Base-by-base conservation (phyloP, 768 basidiomycete species). In the Mycena capillaripes region DNA sequence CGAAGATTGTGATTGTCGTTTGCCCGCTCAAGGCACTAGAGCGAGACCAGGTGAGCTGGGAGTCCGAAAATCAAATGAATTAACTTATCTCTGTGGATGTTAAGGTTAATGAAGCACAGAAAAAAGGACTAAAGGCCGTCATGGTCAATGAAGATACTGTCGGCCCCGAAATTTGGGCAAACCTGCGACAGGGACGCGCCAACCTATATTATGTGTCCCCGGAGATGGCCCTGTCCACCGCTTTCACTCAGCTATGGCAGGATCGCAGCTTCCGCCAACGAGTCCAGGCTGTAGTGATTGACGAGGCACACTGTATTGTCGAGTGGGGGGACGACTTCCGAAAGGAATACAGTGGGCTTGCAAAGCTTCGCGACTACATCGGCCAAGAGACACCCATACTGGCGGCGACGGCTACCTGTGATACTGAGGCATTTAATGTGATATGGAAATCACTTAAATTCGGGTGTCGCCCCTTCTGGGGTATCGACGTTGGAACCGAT, bases 1-100 rank as follows among this genome's bases (percentile, higher is more conserved):
- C 21, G 6, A 48, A 48, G 16, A 23, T 48, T 7, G 46, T 48
- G 8, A 48, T 25, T 48, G 46, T 48, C 8, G 64, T 78, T 2
- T 75, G 69, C 21, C 77, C 76, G n/a, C 48, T 78, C 21, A 78
- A 78, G 21, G 73, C 75, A 3, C 65, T 78, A 34, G 58, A 76
- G 56, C 36, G 44, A 38, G 76, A 76, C 69, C 73, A 77, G 75
- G 76, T 77, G 46, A 48, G 46, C 46, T 48, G 25, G 46, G 23
- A 25, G 46, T 48, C 46, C 46, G 2, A 48, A 48, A 25, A 48
- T 48, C 6, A 48, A 48, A 48, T 23, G n/a, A 48, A 23, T 48
- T 25, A 23, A 25, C 46, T 48, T n/a, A 48, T 25, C 46, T 48
- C n/a, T 25, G 36, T 7, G 23, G 25, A 48, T 48, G 6, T 25